Evolutionary conservation across 495 filamentous ascomycete species (phyloP).

Genomic region (Penicillium samsonianum): DNA sequence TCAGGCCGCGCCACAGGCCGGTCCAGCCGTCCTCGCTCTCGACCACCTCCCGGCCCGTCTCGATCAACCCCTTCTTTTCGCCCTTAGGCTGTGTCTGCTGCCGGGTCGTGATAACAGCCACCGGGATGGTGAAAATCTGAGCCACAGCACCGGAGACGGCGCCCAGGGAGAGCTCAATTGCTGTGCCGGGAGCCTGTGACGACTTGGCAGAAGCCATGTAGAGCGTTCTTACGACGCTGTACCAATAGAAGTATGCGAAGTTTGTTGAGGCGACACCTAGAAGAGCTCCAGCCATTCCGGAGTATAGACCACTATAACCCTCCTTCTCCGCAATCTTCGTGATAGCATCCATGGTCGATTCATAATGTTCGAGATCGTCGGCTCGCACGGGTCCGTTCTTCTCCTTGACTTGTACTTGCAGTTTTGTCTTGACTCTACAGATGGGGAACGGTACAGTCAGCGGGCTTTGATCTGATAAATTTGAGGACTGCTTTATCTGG

Average conservation of each 20-base stretch:
- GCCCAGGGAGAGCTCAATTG: conserved; percentile 82
- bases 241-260: conserved; percentile 99
- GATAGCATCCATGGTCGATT: conserved; percentile 83
- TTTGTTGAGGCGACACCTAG: conserved; percentile 95
- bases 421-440: conserved; percentile 86
- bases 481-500: conserved; percentile 3
- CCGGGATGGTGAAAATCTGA: conserved; percentile 94
- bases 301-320: conserved; percentile 80
- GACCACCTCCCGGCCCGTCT: conserved; percentile 86
- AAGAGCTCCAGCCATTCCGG: conserved; percentile 81
- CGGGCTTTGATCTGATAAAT: not conserved
- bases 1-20: conserved; percentile 92
- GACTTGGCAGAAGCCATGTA: conserved; percentile 70
- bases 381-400: conserved; percentile 30
- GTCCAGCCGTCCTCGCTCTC: conserved; percentile 85
- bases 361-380: conserved; percentile 68
- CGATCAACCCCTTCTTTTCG: conserved; percentile 83
- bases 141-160: conserved; percentile 88
- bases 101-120: conserved; percentile 90
- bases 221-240: conserved; percentile 80
- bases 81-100: conserved; percentile 89
- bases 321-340: conserved; percentile 81
- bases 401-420: conserved; percentile 92
- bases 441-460: conserved; percentile 17
- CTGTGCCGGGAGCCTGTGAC: conserved; percentile 72